Conservation (phyloP, 192 early-diverging fungal genomes). For the Backusella mclennaniae region DNA sequence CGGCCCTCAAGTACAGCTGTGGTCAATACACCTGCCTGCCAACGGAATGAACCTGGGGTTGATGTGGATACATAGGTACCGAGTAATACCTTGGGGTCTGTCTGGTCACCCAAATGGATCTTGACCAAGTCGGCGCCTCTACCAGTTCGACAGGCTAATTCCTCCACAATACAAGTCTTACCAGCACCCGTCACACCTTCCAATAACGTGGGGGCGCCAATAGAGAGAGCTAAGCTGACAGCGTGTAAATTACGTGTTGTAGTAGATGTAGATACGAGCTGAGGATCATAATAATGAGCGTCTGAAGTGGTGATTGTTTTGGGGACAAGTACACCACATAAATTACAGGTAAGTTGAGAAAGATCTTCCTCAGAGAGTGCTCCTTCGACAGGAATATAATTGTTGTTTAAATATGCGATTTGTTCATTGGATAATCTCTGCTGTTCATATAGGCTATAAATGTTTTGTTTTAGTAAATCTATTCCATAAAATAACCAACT, state of each 20-base stretch:
- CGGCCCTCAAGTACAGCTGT: constrained; percentile 85
- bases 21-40: constrained; percentile 93
- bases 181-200: constrained; percentile 84
- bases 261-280: constrained; percentile 76
- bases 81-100: constrained; percentile 91
- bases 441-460: constrained; percentile 46
- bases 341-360: constrained; percentile 50
- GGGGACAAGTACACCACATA: constrained; percentile 70
- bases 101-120: constrained; percentile 95
- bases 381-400: constrained; percentile 24
- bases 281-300: constrained; percentile 16
- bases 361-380: constrained; percentile 37
- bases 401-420: constrained; percentile 41
- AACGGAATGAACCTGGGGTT: constrained; percentile 90
- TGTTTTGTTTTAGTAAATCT: not conserved
- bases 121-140: constrained; percentile 77
- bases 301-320: constrained; percentile 16
- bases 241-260: constrained; percentile 74
- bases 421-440: constrained; percentile 45
- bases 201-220: constrained; percentile 83
- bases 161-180: constrained; percentile 90
- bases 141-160: constrained; percentile 76
- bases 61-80: constrained; percentile 95
- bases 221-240: constrained; percentile 83
- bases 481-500: not conserved